Evolutionary conservation across 768 basidiomycete genomes (phyloP).

Genomic region (Auricularia heimuer): DNA sequence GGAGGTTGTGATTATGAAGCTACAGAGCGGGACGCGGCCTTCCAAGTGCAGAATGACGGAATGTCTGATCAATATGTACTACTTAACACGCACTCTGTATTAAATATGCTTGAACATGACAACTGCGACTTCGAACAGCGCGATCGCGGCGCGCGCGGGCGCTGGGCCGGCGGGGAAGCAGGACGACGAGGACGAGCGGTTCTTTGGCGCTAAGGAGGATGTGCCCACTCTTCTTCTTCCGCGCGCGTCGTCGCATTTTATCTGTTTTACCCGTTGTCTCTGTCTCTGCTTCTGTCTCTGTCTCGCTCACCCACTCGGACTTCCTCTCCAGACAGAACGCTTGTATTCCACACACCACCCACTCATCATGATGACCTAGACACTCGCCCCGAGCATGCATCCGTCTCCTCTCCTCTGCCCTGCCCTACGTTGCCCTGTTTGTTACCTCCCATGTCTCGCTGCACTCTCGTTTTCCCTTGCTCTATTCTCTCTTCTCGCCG

Average conservation of each 20-base stretch:
- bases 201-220: conserved; percentile 54
- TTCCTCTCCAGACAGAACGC: not conserved
- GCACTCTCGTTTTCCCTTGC: not conserved
- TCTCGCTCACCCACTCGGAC: too few species aligned
- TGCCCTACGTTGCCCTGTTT: not conserved
- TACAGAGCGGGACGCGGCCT: too few species aligned
- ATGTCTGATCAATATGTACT: too few species aligned
- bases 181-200: conserved; percentile 28
- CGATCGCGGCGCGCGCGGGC: conserved; percentile 31
- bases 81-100: too few species aligned
- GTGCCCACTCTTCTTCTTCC: conserved; percentile 31
- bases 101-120: too few species aligned
- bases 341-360: not conserved
- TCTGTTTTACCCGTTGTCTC: not conserved
- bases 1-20: too few species aligned
- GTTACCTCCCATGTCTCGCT: not conserved
- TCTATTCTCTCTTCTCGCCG: too few species aligned
- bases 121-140: conserved; percentile 31
- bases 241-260: not conserved
- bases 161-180: not conserved
- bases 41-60: too few species aligned
- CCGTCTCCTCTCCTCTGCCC: not conserved
- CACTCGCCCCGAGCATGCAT: not conserved
- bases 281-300: not conserved
- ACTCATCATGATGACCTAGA: not conserved